Conservation (phyloP, 2,329 filamentous ascomycete species). For the Didymella lethalis region DNA sequence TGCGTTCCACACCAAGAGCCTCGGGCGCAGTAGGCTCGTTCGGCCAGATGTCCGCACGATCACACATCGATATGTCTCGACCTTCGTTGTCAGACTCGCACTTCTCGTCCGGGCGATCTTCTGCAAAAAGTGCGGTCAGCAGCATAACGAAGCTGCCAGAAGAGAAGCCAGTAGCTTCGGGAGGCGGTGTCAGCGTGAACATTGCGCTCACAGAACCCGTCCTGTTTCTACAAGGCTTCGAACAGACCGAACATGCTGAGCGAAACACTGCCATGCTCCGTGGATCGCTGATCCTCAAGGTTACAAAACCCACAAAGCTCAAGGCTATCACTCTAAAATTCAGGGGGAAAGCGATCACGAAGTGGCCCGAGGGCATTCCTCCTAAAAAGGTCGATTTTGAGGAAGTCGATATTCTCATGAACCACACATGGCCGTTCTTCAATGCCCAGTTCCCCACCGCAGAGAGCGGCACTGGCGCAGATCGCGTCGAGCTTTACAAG, state of each 20-base stretch:
- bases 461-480: slow-evolving; percentile 68
- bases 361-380: slow-evolving; percentile 97
- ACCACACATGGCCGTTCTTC: slow-evolving; percentile 91
- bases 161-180: slow-evolving; percentile 78
- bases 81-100: slow-evolving; percentile 54
- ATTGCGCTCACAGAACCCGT: slow-evolving; percentile 82
- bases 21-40: slow-evolving; percentile 35
- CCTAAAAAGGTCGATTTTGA: slow-evolving; percentile 83
- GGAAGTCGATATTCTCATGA: slow-evolving; percentile 85
- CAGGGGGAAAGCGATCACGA: slow-evolving; percentile 82
- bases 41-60: slow-evolving; percentile 31
- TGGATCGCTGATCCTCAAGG: slow-evolving; percentile 80
- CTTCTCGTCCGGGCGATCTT: slow-evolving; percentile 47
- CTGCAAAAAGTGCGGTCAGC: slow-evolving; percentile 46
- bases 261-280: slow-evolving; percentile 82
- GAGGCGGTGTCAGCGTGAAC: slow-evolving; percentile 76
- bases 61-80: slow-evolving; percentile 49
- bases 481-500: slow-evolving; percentile 66
- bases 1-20: slow-evolving; percentile 51
- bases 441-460: slow-evolving; percentile 73
- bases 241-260: slow-evolving; percentile 70
- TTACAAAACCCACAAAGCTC: slow-evolving; percentile 90
- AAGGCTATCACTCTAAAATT: slow-evolving; percentile 90
- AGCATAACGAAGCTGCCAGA: slow-evolving; percentile 49
- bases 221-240: slow-evolving; percentile 80